Base-by-base conservation (phyloP, 495 filamentous ascomycete species). In the Terfezia claveryi region DNA sequence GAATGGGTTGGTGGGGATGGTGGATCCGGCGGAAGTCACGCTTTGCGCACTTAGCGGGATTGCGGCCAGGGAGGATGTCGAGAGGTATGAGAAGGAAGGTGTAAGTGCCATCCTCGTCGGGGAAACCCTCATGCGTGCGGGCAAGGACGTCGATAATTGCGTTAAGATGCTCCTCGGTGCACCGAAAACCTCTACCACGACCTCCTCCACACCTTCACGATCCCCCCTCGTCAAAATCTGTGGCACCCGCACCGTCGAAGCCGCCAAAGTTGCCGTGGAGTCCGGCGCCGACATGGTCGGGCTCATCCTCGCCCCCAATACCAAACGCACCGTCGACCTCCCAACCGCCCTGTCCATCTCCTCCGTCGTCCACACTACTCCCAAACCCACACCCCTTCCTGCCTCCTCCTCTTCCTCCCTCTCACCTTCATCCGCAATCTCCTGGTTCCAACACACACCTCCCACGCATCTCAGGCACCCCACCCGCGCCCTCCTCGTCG, bases 21-120 rank as follows among this genome's bases (percentile, higher is more conserved):
- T 94, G 3, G 63, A 66, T 41, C 78, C 86, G 10, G 74, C 80
- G 56, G 83, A 77, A 49, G 94, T 87, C n/a, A 81, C 93, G 59
- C 80, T 99, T 11, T 92, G 85, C 67, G 91, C 92, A 6, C 76
- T 99, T 41, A 95, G 89, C 69, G 91, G 91, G 38, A 99, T 99
- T 57, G 83, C 82, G 38, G 80, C 83, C 0, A 79, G 89, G n/a
- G 76, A 87, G 52, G 92, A 99, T 65, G 88, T 96, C 2, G 75
- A 86, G 55, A 78, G 83, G 38, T 94, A 93, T 65, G 79, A 82
- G 61, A 81, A 79, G 50, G 87, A 93, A 56, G 86, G 86, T 9
- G 86, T 99, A 46, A 84, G 86, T 55, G 91, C 89, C 51, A 81
- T 99, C 32, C 75, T 99, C 6, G 89, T 99, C 10, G 91, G 91